Evolutionary conservation across 176 grass and related monocot genomes (phyloP).

Genomic region (Rhipidocladum racemiflorum): DNA sequence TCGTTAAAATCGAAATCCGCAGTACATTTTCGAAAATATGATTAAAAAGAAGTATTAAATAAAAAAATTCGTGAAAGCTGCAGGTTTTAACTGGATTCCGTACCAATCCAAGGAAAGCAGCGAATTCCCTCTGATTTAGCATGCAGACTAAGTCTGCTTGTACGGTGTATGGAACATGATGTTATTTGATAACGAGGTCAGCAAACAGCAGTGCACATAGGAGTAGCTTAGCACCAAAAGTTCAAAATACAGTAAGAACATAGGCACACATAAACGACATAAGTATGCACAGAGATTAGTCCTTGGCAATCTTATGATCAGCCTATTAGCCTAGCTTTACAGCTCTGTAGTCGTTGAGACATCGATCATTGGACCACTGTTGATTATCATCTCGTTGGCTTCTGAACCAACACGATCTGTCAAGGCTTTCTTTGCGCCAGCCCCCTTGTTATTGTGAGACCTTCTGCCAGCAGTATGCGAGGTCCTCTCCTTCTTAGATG

Average conservation of each 20-base stretch:
- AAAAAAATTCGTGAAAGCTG: too few species aligned
- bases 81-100: neutral
- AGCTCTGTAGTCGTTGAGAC: slow-evolving; percentile 51
- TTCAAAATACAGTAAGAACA: slow-evolving; percentile 10
- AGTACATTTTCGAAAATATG: too few species aligned
- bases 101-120: neutral
- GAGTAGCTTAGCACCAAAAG: neutral
- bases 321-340: slow-evolving; percentile 3
- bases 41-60: too few species aligned
- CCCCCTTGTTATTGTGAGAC: slow-evolving; percentile 32
- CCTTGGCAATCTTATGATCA: neutral
- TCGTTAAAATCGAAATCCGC: too few species aligned
- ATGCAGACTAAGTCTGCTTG: neutral
- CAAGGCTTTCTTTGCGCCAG: slow-evolving; percentile 60
- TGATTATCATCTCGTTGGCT: slow-evolving; percentile 43
- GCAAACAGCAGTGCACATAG: slow-evolving; percentile 12
- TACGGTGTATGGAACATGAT: neutral
- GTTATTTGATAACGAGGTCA: slow-evolving; percentile 4
- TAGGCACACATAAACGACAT: neutral
- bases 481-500: slow-evolving; percentile 48
- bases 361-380: slow-evolving; percentile 44
- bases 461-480: slow-evolving; percentile 42
- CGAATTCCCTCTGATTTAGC: neutral
- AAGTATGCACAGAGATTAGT: slow-evolving; percentile 30
- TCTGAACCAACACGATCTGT: slow-evolving; percentile 52